A percentile compares a stretch with the other conserved stretches of the same genome.
Evolutionary conservation across 495 filamentous ascomycete species (phyloP).

Genomic region (Penicillium soppii): DNA sequence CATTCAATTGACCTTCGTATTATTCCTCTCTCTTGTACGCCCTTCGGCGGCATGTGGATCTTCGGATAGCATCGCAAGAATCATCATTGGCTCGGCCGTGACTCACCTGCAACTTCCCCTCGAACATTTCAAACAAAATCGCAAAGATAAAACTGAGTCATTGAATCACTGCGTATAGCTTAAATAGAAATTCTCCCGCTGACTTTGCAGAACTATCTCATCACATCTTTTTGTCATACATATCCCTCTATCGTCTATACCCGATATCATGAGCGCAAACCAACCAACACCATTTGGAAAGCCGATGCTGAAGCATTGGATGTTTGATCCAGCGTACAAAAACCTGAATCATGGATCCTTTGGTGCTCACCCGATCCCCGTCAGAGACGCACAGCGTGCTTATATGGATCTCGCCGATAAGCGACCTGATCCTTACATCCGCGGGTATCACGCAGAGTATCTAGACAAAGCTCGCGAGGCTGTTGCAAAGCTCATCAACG

Average conservation of each 20-base stretch:
- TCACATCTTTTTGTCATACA: background rate
- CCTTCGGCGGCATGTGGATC: conserved; percentile 8
- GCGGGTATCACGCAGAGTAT: conserved; percentile 54
- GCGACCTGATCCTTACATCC: conserved; percentile 70
- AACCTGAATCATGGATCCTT: conserved; percentile 90
- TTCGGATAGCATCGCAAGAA: background rate
- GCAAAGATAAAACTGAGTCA: background rate
- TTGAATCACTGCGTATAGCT: too few relatives aligned
- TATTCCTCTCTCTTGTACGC: background rate
- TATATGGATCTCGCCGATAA: conserved; percentile 63
- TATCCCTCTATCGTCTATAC: too few relatives aligned
- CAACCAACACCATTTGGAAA: conserved; percentile 51
- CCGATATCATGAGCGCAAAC: conserved; percentile 2
- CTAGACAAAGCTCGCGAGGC: conserved; percentile 64
- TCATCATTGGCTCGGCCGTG: conserved; percentile 4
- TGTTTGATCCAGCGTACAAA: conserved; percentile 63
- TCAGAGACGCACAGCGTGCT: conserved; percentile 55
- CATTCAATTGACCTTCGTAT: too few relatives aligned
- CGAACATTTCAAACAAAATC: too few relatives aligned
- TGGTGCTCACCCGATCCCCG: conserved; percentile 64
- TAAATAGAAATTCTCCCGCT: background rate
- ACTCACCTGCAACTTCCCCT: too few relatives aligned
- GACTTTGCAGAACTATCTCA: background rate
- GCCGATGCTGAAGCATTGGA: conserved; percentile 66
- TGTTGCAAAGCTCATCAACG: conserved; percentile 62